Evolutionary conservation across 345 rosid species (phyloP).

Genomic region (Limnanthes douglasii): DNA sequence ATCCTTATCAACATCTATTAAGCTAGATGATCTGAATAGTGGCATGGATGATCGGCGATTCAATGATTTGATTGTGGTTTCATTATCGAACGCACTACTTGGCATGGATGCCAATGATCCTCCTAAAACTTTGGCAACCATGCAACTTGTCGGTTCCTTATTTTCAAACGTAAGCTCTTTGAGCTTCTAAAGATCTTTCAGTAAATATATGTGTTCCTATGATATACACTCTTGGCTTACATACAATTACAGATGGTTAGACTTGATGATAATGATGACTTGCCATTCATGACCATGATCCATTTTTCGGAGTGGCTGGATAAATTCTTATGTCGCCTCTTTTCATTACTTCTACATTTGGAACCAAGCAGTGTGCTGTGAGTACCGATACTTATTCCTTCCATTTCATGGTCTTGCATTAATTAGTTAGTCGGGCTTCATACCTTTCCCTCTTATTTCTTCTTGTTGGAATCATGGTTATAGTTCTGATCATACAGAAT

Average conservation of each 20-base stretch:
- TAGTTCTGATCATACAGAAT: conserved; percentile 34
- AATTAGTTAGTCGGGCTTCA: background rate
- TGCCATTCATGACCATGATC: conserved; percentile 64
- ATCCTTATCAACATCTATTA: conserved; percentile 36
- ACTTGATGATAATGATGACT: conserved; percentile 58
- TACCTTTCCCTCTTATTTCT: conserved; percentile 3
- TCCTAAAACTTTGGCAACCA: conserved; percentile 89
- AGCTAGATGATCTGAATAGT: conserved; percentile 35
- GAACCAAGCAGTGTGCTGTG: conserved; percentile 87
- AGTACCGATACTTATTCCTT: conserved; percentile 30
- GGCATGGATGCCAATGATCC: conserved; percentile 99
- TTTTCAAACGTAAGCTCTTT: conserved; percentile 82
- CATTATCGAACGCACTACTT: conserved; percentile 86
- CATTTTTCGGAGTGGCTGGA: conserved; percentile 92
- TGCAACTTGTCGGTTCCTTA: conserved; percentile 94
- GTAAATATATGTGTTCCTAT: conserved; percentile 4
- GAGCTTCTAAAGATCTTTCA: conserved; percentile 3
- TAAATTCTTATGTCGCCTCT: conserved; percentile 83
- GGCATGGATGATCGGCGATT: conserved; percentile 26
- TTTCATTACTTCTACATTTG: conserved; percentile 79
- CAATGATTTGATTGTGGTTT: conserved; percentile 57
- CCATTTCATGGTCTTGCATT: conserved; percentile 1
- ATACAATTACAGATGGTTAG: conserved; percentile 55
- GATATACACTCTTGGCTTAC: conserved; percentile 3
- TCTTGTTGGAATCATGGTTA: too few relatives aligned